These are phyloP conservation scores for barley (Hordeum vulgare) DNA, from an alignment of 176 grass and related monocot genomes.

Conservation along the genomic window DNA sequence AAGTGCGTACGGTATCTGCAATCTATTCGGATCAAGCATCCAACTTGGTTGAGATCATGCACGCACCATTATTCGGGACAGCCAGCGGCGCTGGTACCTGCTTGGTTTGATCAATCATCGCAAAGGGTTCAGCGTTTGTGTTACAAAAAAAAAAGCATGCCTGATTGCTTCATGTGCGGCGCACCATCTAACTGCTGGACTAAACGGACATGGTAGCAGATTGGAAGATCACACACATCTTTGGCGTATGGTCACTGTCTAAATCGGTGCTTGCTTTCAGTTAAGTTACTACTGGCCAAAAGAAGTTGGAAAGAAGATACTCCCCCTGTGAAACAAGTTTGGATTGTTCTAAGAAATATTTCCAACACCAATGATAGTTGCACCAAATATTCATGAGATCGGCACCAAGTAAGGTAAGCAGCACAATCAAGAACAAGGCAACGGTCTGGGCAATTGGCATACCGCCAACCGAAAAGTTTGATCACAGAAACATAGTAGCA, in stretches of 20 bases:
- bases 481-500: no score
- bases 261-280: not conserved
- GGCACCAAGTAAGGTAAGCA: not conserved
- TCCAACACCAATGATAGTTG: not conserved
- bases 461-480: not conserved
- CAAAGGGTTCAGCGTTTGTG: conserved; percentile 20
- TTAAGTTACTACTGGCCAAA: not conserved
- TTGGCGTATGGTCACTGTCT: not conserved
- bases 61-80: not conserved
- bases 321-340: not conserved
- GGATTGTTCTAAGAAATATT: not conserved
- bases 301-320: no score
- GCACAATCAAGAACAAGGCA: not conserved
- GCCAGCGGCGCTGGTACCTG: not conserved
- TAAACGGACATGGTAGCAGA: not conserved
- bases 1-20: not conserved
- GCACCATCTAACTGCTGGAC: not conserved
- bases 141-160: not conserved
- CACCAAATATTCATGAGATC: not conserved
- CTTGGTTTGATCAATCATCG: conserved; percentile 34
- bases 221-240: not conserved
- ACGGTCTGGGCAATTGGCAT: not conserved
- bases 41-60: conserved; percentile 16
- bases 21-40: conserved; percentile 41
- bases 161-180: not conserved